Evolutionary conservation across 2,329 filamentous ascomycete genomes (phyloP), one percentile per base, ranked within the genome.

Genomic region (Fusarium praegraminearum): DNA sequence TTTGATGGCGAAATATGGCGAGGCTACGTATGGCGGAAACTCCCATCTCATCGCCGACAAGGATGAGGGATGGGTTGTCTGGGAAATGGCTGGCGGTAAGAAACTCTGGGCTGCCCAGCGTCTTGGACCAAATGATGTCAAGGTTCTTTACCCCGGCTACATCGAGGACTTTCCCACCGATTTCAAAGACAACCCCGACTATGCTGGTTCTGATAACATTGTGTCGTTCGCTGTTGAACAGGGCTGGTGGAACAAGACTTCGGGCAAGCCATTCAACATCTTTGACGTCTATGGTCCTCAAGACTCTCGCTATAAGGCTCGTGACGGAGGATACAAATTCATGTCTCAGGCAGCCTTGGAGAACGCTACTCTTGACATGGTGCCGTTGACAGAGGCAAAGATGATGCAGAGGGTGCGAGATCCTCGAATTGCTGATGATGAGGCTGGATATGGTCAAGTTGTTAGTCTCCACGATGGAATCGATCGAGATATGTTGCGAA

Each of bases 61-160:
- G 16, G 67, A 73, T 3, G 71, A 73, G 36, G 71, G 71, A 0
- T 73, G 71, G 71, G 40, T 73, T 2, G 71, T 73, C 5, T 73
- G 71, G 71, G 71, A 73, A 4, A 73, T 73, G 71, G 71, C 71
- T 1, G 71, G 71, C 1, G 71, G 71, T 1, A 47, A 62, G 13
- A 72, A 72, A 2, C 71, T 73, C 3, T 73, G 71, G 71, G 71
- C 71, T 18, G 71, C 71, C 3, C 69, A 73, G 12, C 67, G 69
- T 7, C 69, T 74, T 13, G 71, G 71, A 2, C 52, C 71, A 0
- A 63, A 71, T 3, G 67, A 73, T 11, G 71, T 74, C 30, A 73
- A 73, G 10, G 71, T 74, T 0, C 54, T 73, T 0, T 73, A 73
- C 32, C 71, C 71, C 0, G 71, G 71, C 0, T 73, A 73, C 4